phyloP scores from a whole-genome alignment of 1,284 basidiomycete genomes.

The Malassezia pachydermatis region DNA sequence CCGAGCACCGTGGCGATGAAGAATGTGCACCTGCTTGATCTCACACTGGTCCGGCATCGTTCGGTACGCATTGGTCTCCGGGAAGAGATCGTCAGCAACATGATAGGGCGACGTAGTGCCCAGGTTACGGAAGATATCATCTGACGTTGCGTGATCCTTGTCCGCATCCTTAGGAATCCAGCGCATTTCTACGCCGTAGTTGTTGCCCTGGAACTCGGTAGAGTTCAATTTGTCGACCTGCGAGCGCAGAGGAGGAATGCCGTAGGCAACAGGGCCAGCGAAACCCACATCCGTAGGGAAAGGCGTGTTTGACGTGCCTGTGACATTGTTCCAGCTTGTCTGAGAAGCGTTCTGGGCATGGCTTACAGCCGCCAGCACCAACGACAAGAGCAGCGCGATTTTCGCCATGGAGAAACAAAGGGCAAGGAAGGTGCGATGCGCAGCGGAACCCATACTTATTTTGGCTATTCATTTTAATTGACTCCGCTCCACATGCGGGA shows the following conservation, averaged over 20 bases:
- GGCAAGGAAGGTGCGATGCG: too few relatives aligned
- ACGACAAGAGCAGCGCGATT: too few relatives aligned
- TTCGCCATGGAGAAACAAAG: too few relatives aligned
- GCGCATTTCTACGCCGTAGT: slow-evolving; percentile 21
- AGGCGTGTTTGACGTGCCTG: slow-evolving; percentile 15
- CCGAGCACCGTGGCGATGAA: slow-evolving; percentile 40
- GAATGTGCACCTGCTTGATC: slow-evolving; percentile 35
- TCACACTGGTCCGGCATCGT: slow-evolving; percentile 19
- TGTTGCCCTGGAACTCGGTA: slow-evolving; percentile 4
- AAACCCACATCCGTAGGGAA: slow-evolving; percentile 43
- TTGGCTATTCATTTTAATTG: too few relatives aligned
- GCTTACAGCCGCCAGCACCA: too few relatives aligned
- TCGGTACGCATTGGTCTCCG: slow-evolving; percentile 7
- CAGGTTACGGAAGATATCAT: slow-evolving; percentile 29
- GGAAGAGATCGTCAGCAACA: slow-evolving; percentile 8
- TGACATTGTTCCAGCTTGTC: slow-evolving; percentile 3
- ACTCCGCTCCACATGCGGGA: too few relatives aligned
- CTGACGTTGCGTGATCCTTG: slow-evolving; percentile 16
- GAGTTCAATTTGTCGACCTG: slow-evolving; percentile 23
- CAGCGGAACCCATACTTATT: too few relatives aligned
- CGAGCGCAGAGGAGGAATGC: slow-evolving; percentile 29
- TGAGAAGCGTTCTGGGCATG: too few relatives aligned
- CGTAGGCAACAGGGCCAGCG: slow-evolving; percentile 21
- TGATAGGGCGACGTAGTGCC: slow-evolving; percentile 16
- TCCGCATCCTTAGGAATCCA: slow-evolving; percentile 20